Evolutionary conservation across 2,329 filamentous ascomycete species (phyloP), one percentile per base, ranked within the genome.

Genomic region (Colletotrichum aenigma): DNA sequence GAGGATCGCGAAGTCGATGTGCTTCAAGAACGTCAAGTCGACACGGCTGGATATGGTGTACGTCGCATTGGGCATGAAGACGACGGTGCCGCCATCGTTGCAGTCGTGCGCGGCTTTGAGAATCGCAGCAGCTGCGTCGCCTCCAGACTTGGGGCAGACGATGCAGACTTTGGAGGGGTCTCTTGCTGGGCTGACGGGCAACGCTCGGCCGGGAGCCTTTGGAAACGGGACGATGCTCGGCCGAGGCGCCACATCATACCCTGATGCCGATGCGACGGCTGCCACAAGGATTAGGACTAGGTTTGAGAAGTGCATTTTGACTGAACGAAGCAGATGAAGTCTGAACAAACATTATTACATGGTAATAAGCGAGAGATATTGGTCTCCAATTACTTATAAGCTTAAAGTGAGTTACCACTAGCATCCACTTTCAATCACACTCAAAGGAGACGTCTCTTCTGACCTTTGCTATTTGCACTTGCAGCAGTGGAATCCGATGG

Each of bases 41-140:
- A 94, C 80, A 0, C 92, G 91, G 0, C 90, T 93, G 9, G 88
- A 91, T 74, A 94, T 89, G 1, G 87, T 90, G 80, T 94, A 94
- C 6, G 86, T 87, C 73, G 87, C 85, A 24, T 89, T 88, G 16
- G 34, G 55, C 43, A 52, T 52, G 94, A 90, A 3, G 93, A 85
- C 16, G 4, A 93, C 89, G 8, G 89, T 90, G 7, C 92, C 92
- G 7, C 91, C 92, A 71, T 91, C 83, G 79, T 93, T 93, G 82
- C 92, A 94, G 71, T 86, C 79, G 55, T 91, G 84, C 65, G 93
- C 82, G 0, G 91, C 91, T 2, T 85, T 81, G 7, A 93, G 78
- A 72, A 93, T 89, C 69, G 88, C 86, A 1, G 83, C 77, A 1
- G 83, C 82, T 66, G 43, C 21, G 15, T 67, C 65, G 38, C 43